Base-by-base conservation (phyloP, 495 filamentous ascomycete species). In the Bryoglossum gracile region DNA sequence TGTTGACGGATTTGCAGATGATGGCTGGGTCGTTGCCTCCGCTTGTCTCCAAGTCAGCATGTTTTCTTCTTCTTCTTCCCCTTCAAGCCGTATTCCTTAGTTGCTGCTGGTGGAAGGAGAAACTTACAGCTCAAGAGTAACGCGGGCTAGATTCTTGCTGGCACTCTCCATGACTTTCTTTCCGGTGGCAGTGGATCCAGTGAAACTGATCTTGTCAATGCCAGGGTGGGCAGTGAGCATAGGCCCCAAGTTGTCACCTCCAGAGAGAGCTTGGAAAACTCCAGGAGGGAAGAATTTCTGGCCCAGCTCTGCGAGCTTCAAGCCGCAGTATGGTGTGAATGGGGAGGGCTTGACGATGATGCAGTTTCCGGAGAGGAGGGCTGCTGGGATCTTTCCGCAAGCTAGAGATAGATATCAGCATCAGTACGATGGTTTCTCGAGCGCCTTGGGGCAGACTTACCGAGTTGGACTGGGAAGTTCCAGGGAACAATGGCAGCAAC, bases 1-100 rank as follows among this genome's bases (percentile, higher is more conserved):
- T 24, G 50, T 81, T 74, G 18, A 78, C 77, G 59, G 76, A 71
- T 0, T 68, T 60, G 37, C 69, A 72, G 22, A 83, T 60, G 51
- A 81, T 78, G 3, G 70, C 68, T 0, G 77, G 63, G 54, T 81
- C 77, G 46, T 83, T 83, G 16, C 79, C 79, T 23, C 77, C 78
- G 22, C 49, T 52, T 39, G n/a, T 11, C 11, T 44, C 10, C 17
- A 26, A 4, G 43, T 73, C 68, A 32, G 74, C 67, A 18, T 65
- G 63, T 11, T 71, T 64, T 43, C 63, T 66, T 56, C 33, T 37
- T 14, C 34, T 17, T 21, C 45, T n/a, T n/a, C n/a, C n/a, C n/a
- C n/a, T n/a, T n/a, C n/a, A n/a, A n/a, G n/a, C n/a, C n/a, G n/a
- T n/a, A n/a, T n/a, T n/a, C n/a, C n/a, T n/a, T n/a, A n/a, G n/a